Conservation (phyloP, 2,329 filamentous ascomycete genomes). For the Pseudohalonectria lignicola region DNA sequence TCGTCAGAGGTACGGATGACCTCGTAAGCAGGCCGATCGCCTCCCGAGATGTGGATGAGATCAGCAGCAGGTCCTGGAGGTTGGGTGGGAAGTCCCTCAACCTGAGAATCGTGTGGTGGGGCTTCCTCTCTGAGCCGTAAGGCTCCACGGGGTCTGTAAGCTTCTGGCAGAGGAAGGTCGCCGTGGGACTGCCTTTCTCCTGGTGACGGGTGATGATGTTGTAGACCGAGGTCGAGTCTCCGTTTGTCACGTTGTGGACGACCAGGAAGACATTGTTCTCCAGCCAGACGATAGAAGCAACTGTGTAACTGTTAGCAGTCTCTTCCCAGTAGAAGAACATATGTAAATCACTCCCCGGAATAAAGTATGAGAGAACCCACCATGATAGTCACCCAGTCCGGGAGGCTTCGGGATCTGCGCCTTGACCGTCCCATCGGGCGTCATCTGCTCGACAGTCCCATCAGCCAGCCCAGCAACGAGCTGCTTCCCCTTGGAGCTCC, state of each 20-base stretch:
- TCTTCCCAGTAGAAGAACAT: too few species aligned
- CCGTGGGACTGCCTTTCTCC: conserved; percentile 25
- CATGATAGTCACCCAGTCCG: conserved; percentile 52
- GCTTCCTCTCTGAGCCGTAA: conserved; percentile 50
- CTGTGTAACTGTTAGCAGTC: too few species aligned
- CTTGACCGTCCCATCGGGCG: conserved; percentile 66
- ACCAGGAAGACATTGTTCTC: conserved; percentile 78
- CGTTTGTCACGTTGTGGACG: conserved; percentile 59
- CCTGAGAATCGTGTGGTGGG: conserved; percentile 69
- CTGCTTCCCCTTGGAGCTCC: conserved; percentile 92
- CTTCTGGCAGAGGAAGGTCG: conserved; percentile 63
- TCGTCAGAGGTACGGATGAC: conserved; percentile 56
- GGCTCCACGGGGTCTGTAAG: conserved; percentile 64
- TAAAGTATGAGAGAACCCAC: conserved; percentile 34
- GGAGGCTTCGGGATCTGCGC: conserved; percentile 71
- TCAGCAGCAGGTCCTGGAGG: conserved; percentile 69
- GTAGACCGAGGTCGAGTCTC: conserved; percentile 57
- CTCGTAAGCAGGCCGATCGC: conserved; percentile 72
- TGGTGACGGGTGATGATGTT: conserved; percentile 65
- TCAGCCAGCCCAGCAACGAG: conserved; percentile 76
- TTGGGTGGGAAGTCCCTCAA: conserved; percentile 72
- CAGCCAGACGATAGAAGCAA: conserved; percentile 77
- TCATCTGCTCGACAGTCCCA: conserved; percentile 74
- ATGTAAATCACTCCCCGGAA: not conserved
- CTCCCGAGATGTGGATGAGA: conserved; percentile 68